Conservation (phyloP, 2,329 filamentous ascomycete genomes). For the Coleophoma cylindrospora region DNA sequence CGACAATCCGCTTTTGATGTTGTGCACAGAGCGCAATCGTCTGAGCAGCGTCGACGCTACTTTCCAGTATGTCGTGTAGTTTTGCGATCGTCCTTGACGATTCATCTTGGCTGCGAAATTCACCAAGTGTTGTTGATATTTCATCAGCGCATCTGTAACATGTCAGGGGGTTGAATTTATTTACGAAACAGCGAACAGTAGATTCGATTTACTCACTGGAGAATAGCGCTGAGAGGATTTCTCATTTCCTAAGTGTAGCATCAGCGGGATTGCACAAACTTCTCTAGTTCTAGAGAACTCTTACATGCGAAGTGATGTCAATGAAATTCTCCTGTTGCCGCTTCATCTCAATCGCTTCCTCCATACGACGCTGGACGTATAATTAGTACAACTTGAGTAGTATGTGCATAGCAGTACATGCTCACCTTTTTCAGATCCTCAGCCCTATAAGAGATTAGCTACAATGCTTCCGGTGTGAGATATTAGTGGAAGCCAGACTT, state of each 20-base stretch:
- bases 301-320: conserved; percentile 62
- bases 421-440: conserved; percentile 65
- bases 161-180: not conserved
- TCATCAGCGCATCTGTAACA: conserved; percentile 57
- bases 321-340: conserved; percentile 68
- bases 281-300: too few species aligned
- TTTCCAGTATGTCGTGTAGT: conserved; percentile 44
- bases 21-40: conserved; percentile 74
- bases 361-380: conserved; percentile 49
- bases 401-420: too few species aligned
- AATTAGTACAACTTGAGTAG: too few species aligned
- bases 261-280: too few species aligned
- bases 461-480: too few species aligned
- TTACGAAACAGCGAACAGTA: not conserved
- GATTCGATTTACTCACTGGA: conserved; percentile 39
- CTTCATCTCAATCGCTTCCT: conserved; percentile 79
- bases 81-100: conserved; percentile 25
- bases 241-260: conserved; percentile 47
- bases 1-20: conserved; percentile 70
- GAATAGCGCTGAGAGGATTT: conserved; percentile 68
- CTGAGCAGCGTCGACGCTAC: conserved; percentile 69
- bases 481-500: too few species aligned
- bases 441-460: conserved; percentile 32
- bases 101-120: conserved; percentile 12
- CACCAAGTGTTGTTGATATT: conserved; percentile 43